Evolutionary conservation across 306 rosid genomes (phyloP).

Genomic region (Arachis hypogaea): DNA sequence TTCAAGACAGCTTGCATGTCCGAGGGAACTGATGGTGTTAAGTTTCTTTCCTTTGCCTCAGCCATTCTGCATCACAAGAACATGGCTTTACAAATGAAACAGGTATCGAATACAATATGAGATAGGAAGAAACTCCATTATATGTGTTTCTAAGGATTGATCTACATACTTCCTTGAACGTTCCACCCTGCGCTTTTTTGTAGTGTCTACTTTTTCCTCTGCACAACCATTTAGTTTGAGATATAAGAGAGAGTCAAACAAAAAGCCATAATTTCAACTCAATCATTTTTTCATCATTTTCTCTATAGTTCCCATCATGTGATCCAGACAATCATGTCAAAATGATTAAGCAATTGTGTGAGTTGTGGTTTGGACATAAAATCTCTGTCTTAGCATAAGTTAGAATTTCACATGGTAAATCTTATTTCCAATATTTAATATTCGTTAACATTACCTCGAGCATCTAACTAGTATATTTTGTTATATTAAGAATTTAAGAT

Average conservation of each 20-base stretch:
- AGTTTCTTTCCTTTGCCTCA: conserved; percentile 92
- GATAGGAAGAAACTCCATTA: conserved; percentile 20
- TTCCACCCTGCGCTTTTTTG: conserved; percentile 95
- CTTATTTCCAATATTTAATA: conserved; percentile 12
- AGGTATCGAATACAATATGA: background rate
- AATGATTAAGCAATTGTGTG: background rate
- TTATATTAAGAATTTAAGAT: background rate
- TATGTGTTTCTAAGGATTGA: conserved; percentile 17
- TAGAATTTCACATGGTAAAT: conserved; percentile 4
- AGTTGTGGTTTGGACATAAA: too few relatives aligned
- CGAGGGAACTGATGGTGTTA: conserved; percentile 77
- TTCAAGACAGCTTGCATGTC: conserved; percentile 85
- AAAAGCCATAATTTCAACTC: background rate
- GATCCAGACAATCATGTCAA: background rate
- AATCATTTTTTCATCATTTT: conserved; percentile 19
- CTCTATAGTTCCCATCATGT: background rate
- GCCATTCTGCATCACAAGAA: conserved; percentile 77
- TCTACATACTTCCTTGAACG: conserved; percentile 84
- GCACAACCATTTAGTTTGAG: conserved; percentile 49
- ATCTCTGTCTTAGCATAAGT: too few relatives aligned
- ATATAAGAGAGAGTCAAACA: conserved; percentile 1
- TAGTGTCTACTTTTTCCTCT: conserved; percentile 81
- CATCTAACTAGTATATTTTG: background rate
- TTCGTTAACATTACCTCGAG: background rate
- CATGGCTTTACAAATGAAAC: background rate